These are phyloP conservation scores for Chlorophyllum brunneum DNA, from an alignment of 768 basidiomycete species.

Conservation along the genomic window DNA sequence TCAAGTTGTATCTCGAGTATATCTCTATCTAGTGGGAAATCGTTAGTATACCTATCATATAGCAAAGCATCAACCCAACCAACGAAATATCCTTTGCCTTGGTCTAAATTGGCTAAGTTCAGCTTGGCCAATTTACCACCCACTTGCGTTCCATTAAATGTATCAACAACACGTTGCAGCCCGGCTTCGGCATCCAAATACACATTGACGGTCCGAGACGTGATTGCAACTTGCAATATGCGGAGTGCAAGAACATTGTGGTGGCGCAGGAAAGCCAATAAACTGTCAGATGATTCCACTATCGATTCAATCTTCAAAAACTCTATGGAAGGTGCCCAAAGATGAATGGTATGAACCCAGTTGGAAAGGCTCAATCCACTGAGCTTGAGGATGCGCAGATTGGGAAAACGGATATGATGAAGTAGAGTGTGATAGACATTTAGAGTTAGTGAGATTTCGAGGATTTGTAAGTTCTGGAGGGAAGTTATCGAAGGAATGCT, in stretches of 20 bases:
- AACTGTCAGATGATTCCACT: background rate
- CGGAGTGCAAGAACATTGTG: too few relatives aligned
- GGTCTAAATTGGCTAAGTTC: background rate
- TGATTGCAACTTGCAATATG: too few relatives aligned
- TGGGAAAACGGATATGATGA: background rate
- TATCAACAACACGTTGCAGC: too few relatives aligned
- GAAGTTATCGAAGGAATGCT: background rate
- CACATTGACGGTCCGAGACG: too few relatives aligned
- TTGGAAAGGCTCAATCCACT: background rate
- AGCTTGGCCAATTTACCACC: background rate
- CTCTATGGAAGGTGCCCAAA: background rate
- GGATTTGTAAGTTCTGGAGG: background rate
- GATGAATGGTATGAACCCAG: background rate
- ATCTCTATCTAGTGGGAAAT: too few relatives aligned
- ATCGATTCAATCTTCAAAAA: background rate
- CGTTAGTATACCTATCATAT: background rate
- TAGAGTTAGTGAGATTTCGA: background rate
- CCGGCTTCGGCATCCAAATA: too few relatives aligned
- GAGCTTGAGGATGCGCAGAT: background rate
- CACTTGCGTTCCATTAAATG: background rate
- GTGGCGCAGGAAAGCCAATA: too few relatives aligned
- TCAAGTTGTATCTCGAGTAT: too few relatives aligned
- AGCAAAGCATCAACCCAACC: background rate
- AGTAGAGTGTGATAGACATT: background rate
- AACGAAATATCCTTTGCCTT: background rate